Conservation (phyloP, 164 flowering plant species). For the Liriodendron chinense region DNA sequence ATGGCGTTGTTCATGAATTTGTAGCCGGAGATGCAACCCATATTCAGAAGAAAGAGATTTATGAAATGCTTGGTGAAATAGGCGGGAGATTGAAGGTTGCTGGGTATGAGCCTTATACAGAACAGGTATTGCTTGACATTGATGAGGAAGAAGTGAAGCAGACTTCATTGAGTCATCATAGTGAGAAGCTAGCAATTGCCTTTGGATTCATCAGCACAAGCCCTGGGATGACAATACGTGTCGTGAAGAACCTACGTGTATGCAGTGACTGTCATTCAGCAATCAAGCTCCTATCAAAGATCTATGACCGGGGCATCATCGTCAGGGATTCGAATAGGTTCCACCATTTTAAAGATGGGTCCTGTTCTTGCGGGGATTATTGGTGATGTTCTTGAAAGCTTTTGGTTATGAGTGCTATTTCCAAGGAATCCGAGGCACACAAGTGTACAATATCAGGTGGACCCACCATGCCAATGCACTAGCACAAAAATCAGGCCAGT, state of each 20-base stretch:
- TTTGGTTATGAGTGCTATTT: too few relatives aligned
- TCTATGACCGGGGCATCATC: conserved; percentile 11
- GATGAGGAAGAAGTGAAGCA: conserved; percentile 14
- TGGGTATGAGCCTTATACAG: conserved; percentile 13
- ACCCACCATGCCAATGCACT: too few relatives aligned
- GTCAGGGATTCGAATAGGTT: conserved; percentile 14
- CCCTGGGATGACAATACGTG: conserved; percentile 11
- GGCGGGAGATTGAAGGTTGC: background rate
- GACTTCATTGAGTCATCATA: conserved; percentile 12
- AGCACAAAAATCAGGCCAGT: too few relatives aligned
- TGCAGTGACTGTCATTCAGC: conserved; percentile 12
- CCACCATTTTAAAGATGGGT: conserved; percentile 11
- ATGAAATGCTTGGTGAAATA: conserved; percentile 14
- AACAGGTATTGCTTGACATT: conserved; percentile 13
- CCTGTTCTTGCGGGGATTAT: conserved; percentile 15
- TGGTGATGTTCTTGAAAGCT: conserved; percentile 6
- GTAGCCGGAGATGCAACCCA: conserved; percentile 3
- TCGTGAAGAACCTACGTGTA: conserved; percentile 7
- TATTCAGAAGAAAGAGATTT: conserved; percentile 6
- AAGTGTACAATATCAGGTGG: too few relatives aligned
- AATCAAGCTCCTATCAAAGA: conserved; percentile 6
- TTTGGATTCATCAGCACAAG: conserved; percentile 12
- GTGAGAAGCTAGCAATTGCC: conserved; percentile 16
- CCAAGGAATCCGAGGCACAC: too few relatives aligned
- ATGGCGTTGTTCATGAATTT: conserved; percentile 13